Percentiles rank a stretch among this genome's conserved stretches.
Evolutionary conservation across 305 asterid genomes (phyloP).

Genomic region (Solanum chacoense): DNA sequence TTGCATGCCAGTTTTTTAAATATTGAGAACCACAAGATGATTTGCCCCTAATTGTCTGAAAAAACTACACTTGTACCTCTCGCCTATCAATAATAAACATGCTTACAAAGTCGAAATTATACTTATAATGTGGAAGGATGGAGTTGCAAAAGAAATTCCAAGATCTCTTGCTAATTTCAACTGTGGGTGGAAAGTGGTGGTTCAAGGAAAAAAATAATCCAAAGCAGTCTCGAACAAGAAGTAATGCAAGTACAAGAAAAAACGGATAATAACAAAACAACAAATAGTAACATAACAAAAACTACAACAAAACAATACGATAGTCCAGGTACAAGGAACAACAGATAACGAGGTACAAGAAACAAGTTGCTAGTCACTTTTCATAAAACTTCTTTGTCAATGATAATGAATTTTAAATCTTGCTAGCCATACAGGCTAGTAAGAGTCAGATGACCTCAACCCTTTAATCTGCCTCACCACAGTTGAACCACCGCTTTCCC

Average conservation of each 20-base stretch:
- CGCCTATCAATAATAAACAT: not conserved
- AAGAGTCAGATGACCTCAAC: not conserved
- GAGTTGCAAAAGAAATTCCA: not conserved
- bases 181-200: not conserved
- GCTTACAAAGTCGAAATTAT: not conserved
- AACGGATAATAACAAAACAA: not conserved
- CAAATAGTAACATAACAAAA: not conserved
- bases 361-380: not conserved
- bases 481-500: not conserved
- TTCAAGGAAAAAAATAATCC: not conserved
- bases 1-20: not conserved
- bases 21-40: not conserved
- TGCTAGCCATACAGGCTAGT: not conserved
- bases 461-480: not conserved
- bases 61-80: not conserved
- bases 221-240: not conserved
- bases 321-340: not conserved
- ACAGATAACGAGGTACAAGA: not conserved
- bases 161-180: not conserved
- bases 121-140: not conserved
- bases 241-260: not conserved
- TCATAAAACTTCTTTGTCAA: not conserved
- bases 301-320: not conserved
- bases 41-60: not conserved
- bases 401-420: not conserved